A percentile compares a stretch with the other conserved stretches of the same genome.
These are phyloP conservation scores for Coemansia sp. DNA, from an alignment of 192 early-diverging fungal genomes.

Conservation along the genomic window DNA sequence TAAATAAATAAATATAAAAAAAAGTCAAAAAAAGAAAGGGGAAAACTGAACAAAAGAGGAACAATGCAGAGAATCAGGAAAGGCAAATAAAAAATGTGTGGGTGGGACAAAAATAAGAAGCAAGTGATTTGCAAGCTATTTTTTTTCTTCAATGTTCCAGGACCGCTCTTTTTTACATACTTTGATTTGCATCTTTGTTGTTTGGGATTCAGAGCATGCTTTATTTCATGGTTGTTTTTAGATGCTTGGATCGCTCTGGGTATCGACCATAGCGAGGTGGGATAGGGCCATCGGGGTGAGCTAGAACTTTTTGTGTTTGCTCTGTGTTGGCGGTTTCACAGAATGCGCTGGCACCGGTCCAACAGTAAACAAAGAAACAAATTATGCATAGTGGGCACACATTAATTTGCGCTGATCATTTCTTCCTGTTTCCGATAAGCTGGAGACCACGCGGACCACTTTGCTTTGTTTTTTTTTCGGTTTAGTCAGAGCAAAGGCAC, in stretches of 20 bases:
- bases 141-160: background rate
- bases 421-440: background rate
- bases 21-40: slow-evolving; percentile 4
- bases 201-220: too few relatives aligned
- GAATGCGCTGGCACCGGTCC: background rate
- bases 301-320: background rate
- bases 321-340: background rate
- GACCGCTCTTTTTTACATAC: background rate
- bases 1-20: slow-evolving; percentile 3
- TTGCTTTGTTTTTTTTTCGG: background rate
- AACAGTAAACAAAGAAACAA: background rate
- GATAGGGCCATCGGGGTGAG: background rate
- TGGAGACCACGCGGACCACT: background rate
- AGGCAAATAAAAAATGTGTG: background rate
- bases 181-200: background rate
- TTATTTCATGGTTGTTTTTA: background rate
- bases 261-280: background rate
- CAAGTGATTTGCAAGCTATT: background rate
- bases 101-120: background rate
- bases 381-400: background rate
- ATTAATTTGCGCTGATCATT: background rate
- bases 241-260: background rate
- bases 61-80: background rate
- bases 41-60: background rate
- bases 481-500: background rate